Base-by-base conservation (phyloP, 2,329 filamentous ascomycete species). In the Fusarium hostae region DNA sequence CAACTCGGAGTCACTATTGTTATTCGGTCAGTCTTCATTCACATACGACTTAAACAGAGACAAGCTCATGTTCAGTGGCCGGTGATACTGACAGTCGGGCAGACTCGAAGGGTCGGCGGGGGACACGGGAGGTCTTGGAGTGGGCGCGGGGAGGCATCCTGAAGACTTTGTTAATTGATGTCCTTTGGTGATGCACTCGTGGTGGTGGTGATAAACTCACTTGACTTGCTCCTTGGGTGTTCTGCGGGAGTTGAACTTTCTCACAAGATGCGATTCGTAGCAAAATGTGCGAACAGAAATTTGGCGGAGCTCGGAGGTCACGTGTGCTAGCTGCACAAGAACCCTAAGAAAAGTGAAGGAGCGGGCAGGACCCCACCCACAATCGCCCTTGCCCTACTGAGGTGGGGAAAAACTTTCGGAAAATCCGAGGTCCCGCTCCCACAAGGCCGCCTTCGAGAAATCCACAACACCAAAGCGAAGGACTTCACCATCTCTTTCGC, bases 101-200 rank as follows among this genome's bases (percentile, higher is more conserved):
- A 87, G 95, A 95, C 93, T 98, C 96, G 91, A 97, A 98, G 84
- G 96, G 95, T 88, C 95, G 93, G 87, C 92, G 90, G 83, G 95
- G 95, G 89, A 97, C 94, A 92, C 97, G 97, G 86, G 97, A 97
- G 90, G 96, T 99, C 94, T 99, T 99, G 85, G 93, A 97, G 89
- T 98, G 97, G 81, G 92, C 92, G 84, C 81, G 81, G 68, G 81
- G 81, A 80, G 81, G 78, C 81, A 83, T 83, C 73, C 81, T 83
- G 70, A 65, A 63, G 59, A 60, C 50, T 68, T 32, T 75, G 75
- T 81, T 77, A 80, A 75, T 78, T 64, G 62, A 56, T 70, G 65
- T 43, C 68, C 52, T 52, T 59, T 61, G 58, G 41, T 44, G 56
- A 47, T 51, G 63, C 64, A 51, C 51, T 51, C 69, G 61, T 43